Base-by-base conservation (phyloP, 352 stramenopile species). In the Nothophytophthora sp. region DNA sequence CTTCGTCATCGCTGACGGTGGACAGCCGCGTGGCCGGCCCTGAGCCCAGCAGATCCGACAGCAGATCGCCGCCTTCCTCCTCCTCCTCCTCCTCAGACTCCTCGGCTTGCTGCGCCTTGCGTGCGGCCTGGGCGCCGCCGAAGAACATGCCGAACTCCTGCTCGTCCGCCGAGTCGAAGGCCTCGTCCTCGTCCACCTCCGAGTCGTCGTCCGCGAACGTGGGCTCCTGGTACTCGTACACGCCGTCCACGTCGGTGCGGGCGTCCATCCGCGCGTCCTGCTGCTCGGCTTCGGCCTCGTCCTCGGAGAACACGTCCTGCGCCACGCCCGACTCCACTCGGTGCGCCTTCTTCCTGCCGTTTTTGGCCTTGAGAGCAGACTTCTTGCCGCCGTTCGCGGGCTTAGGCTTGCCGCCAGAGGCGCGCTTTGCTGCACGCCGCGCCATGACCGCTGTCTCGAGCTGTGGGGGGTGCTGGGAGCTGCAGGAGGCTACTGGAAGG, bases 161-260 rank as follows among this genome's bases (percentile, higher is more conserved):
- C 56, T 98, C 94, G 64, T 98, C 91, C 5, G 98, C 91, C 36
- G 88, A 97, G 57, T 98, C 91, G 67, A 98, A 98, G 20, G 94
- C 92, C 49, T 92, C 87, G 52, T 98, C 90, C 60, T 98, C 90
- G 55, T 92, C 81, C 62, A 98, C 96, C 66, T 97, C 90, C 64
- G 95, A 96, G 66, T 98, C 95, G 38, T 95, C 70, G 19, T 87
- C 84, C 19, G 93, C 83, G 29, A 75, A 78, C 33, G 71, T 88
- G 12, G 81, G 81, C 44, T 78, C 63, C 51, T 94, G 81, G 58
- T 90, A 90, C 69, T 91, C 84, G 58, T 91, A 88, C 50, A 92
- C 78, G 56, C 78, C 70, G 54, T 91, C 73, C 37, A 92, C 81
- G 56, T 96, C 83, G 41, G 87, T 82, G 16, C 77, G 71, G 15